A percentile compares a stretch with the other conserved stretches of the same genome.
Conservation (phyloP, 2,329 filamentous ascomycete species). For the Cylindrodendrum hubeiense region DNA sequence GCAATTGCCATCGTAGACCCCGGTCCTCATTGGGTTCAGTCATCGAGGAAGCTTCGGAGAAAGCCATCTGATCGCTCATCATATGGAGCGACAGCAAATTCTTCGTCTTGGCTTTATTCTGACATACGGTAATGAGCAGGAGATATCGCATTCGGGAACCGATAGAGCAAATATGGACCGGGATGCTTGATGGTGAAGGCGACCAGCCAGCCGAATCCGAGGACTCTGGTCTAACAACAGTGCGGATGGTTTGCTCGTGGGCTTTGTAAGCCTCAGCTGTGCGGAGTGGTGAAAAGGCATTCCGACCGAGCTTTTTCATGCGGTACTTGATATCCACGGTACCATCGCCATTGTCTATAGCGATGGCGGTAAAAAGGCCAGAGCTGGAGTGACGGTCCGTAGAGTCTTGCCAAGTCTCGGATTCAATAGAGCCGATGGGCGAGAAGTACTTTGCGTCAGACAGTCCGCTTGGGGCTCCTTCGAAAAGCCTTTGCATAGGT, state of each 20-base stretch:
- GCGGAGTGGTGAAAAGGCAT: neutral
- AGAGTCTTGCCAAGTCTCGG: neutral
- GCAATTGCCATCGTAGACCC: conserved; percentile 14
- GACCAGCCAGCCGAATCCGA: neutral
- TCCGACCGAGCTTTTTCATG: neutral
- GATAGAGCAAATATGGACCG: neutral
- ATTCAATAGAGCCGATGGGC: neutral
- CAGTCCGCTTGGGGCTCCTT: neutral
- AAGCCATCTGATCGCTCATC: neutral
- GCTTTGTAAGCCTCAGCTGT: neutral
- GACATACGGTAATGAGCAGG: neutral
- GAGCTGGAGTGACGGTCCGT: neutral
- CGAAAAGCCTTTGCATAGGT: neutral
- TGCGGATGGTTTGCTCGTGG: conserved; percentile 5
- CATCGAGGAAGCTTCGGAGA: neutral
- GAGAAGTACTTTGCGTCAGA: neutral
- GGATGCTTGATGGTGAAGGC: neutral
- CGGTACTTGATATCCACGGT: conserved; percentile 11
- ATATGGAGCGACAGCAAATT: neutral
- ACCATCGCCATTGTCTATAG: conserved; percentile 1
- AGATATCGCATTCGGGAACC: neutral
- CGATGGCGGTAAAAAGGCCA: neutral
- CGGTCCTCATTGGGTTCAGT: neutral
- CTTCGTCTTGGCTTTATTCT: neutral
- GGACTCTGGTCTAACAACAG: neutral